These are phyloP conservation scores for Porcisia deanei DNA, from an alignment of 208 protist species.

Conservation along the genomic window DNA sequence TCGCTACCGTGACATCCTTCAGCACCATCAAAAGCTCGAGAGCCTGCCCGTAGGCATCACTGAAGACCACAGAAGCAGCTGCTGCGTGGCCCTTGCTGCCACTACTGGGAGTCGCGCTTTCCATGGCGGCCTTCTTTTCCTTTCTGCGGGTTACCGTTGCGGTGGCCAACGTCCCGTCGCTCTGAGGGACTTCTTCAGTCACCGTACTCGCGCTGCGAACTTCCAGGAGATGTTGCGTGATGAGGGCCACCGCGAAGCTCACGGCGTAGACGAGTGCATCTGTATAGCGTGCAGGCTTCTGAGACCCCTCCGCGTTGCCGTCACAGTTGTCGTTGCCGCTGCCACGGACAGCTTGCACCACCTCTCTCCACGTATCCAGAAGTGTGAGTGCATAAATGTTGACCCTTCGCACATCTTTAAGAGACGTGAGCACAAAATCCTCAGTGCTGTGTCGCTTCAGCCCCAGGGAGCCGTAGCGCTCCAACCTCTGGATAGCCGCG, in stretches of 20 bases:
- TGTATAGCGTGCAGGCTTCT: constrained; percentile 36
- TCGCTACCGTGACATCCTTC: constrained; percentile 34
- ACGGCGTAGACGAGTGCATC: constrained; percentile 77
- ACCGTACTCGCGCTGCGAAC: background rate
- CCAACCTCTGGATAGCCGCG: constrained; percentile 84
- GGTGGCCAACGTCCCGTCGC: background rate
- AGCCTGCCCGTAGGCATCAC: constrained; percentile 5
- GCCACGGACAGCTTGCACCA: constrained; percentile 33
- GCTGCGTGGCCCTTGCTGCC: background rate
- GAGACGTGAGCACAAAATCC: constrained; percentile 72
- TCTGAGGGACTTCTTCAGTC: constrained; percentile 3
- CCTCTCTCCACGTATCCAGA: constrained; percentile 63
- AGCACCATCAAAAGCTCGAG: constrained; percentile 38
- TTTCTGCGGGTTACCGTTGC: constrained; percentile 11
- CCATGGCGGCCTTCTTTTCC: background rate
- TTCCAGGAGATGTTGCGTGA: constrained; percentile 53
- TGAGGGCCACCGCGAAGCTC: constrained; percentile 66
- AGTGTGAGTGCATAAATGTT: constrained; percentile 90
- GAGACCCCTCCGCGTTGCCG: constrained; percentile 1
- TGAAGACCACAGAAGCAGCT: constrained; percentile 2
- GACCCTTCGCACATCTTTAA: constrained; percentile 64
- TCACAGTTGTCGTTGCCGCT: background rate
- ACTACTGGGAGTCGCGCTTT: background rate
- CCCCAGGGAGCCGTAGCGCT: constrained; percentile 84
- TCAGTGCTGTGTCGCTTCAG: constrained; percentile 71